Conservation (phyloP, 2,329 filamentous ascomycete species). For the Lasiodiplodia gonubiensis region DNA sequence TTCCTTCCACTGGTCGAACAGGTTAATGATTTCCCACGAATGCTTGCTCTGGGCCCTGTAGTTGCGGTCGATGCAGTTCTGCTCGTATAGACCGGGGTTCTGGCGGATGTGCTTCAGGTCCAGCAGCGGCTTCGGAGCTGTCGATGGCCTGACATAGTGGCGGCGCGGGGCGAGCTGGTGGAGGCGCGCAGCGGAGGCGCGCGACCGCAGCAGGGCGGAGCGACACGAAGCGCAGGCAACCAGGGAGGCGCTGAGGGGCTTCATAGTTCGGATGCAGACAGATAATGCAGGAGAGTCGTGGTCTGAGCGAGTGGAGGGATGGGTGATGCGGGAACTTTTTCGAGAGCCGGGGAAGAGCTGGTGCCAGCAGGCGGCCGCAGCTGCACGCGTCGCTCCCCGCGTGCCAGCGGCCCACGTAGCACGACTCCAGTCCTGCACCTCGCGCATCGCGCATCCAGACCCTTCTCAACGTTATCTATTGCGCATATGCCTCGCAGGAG, state of each 20-base stretch:
- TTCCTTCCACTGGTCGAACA: slow-evolving; percentile 53
- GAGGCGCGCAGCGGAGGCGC: slow-evolving; percentile 1
- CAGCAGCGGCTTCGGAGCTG: slow-evolving; percentile 77
- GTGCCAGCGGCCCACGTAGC: slow-evolving; percentile 17
- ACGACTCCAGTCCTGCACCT: slow-evolving; percentile 7
- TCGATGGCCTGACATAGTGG: slow-evolving; percentile 64
- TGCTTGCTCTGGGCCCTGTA: slow-evolving; percentile 65
- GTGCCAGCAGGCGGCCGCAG: slow-evolving; percentile 26
- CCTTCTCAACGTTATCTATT: background rate
- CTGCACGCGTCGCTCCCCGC: slow-evolving; percentile 10
- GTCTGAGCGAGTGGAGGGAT: slow-evolving; percentile 17
- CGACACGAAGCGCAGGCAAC: slow-evolving; percentile 32
- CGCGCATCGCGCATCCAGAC: slow-evolving; percentile 5
- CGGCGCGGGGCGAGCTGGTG: slow-evolving; percentile 39
- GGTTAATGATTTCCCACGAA: slow-evolving; percentile 59
- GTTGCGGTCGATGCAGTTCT: slow-evolving; percentile 85
- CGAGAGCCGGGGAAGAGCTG: slow-evolving; percentile 17
- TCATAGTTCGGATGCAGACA: slow-evolving; percentile 34
- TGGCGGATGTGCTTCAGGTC: slow-evolving; percentile 91
- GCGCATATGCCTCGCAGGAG: slow-evolving; percentile 12
- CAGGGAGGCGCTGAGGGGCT: slow-evolving; percentile 33
- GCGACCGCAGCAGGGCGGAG: slow-evolving; percentile 27
- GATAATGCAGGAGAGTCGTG: slow-evolving; percentile 16
- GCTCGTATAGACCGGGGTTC: slow-evolving; percentile 77
- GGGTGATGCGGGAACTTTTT: slow-evolving; percentile 24